phyloP scores from a whole-genome alignment of 768 basidiomycete species.

The Tulasnella sp. region DNA sequence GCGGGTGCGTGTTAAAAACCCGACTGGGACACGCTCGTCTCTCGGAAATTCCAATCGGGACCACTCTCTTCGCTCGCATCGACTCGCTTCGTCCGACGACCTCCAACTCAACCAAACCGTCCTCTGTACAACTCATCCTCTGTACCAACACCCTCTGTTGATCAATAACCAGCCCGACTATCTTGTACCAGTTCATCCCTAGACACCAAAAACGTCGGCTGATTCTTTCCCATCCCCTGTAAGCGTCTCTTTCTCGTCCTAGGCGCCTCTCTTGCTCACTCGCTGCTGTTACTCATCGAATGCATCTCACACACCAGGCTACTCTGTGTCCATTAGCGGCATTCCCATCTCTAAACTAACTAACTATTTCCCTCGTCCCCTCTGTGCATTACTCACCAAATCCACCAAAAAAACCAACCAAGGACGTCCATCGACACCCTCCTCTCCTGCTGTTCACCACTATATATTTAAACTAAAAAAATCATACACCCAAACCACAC shows the following conservation, averaged over 20 bases:
- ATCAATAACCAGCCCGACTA: not conserved
- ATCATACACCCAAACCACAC: not conserved
- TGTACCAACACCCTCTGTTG: not conserved
- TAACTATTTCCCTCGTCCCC: not conserved
- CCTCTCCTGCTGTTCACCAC: not conserved
- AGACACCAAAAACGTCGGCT: not conserved
- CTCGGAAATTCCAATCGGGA: not conserved
- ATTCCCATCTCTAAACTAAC: not conserved
- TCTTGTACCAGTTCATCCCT: not conserved
- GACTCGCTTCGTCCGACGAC: not conserved
- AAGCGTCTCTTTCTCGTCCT: not conserved
- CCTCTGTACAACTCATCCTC: not conserved
- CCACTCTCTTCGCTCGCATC: not conserved
- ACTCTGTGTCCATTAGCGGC: not conserved
- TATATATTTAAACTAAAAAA: not conserved
- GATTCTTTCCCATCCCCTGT: not conserved
- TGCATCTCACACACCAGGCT: not conserved
- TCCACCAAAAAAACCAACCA: not conserved
- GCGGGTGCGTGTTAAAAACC: not conserved
- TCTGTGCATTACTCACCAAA: not conserved
- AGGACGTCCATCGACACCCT: not conserved
- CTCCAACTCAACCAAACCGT: not conserved
- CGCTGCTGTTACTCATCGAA: not conserved
- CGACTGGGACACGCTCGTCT: not conserved
- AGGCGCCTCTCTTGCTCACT: not conserved